A percentile compares a stretch with the other conserved stretches of the same genome.
Conservation (phyloP, 139 green algal genomes). For the Chlamydomonas schloesseri region DNA sequence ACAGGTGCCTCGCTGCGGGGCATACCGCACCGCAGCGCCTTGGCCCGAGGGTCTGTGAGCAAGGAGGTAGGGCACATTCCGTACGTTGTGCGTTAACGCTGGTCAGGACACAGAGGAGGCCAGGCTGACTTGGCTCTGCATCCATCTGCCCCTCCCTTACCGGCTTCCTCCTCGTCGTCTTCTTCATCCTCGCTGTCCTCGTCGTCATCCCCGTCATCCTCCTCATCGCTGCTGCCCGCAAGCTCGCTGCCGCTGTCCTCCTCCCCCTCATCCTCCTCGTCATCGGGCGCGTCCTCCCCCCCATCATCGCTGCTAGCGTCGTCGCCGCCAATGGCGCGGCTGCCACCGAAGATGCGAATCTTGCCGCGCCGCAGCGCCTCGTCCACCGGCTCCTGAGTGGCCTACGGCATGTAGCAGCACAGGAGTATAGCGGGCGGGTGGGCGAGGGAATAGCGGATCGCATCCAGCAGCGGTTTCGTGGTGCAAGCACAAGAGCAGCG, state of each 20-base stretch:
- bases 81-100: too few relatives aligned
- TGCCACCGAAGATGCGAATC: constrained; percentile 67
- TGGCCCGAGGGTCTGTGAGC: not conserved
- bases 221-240: constrained; percentile 35
- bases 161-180: constrained; percentile 36
- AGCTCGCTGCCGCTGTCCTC: constrained; percentile 44
- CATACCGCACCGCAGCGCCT: constrained; percentile 21
- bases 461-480: too few relatives aligned
- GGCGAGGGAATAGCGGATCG: too few relatives aligned
- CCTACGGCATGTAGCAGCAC: not conserved
- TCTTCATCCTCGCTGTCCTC: constrained; percentile 41
- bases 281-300: constrained; percentile 45
- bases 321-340: constrained; percentile 1
- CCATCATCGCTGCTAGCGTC: constrained; percentile 21
- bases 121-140: too few relatives aligned
- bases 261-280: constrained; percentile 37
- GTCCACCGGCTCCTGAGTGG: constrained; percentile 77
- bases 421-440: too few relatives aligned
- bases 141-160: too few relatives aligned
- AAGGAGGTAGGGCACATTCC: too few relatives aligned
- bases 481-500: too few relatives aligned
- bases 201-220: constrained; percentile 17
- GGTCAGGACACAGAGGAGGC: too few relatives aligned
- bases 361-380: constrained; percentile 76
- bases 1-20: constrained; percentile 28